Percentiles rank a stretch among this genome's conserved stretches.
Conservation (phyloP, 768 basidiomycete genomes). For the Cystobasidium ongulense region DNA sequence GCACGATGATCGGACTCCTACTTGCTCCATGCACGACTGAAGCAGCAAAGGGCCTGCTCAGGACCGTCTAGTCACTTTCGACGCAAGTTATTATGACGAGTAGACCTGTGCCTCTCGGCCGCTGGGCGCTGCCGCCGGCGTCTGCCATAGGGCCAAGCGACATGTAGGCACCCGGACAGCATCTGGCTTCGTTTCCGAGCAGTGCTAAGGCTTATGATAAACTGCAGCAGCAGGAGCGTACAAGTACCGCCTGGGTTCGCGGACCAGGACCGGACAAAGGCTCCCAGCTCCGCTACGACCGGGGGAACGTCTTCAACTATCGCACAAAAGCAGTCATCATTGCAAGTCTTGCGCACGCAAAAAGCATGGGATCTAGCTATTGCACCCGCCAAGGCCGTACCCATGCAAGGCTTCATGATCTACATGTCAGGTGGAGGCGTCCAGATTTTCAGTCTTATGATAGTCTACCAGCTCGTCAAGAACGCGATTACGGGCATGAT, state of each 20-base stretch:
- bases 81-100: no score
- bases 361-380: conserved; percentile 40
- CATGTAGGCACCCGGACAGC: neutral
- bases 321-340: conserved; percentile 20
- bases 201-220: neutral
- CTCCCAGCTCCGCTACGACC: neutral
- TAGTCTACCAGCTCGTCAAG: conserved; percentile 40
- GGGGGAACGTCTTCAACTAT: neutral
- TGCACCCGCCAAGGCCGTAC: conserved; percentile 40
- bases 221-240: neutral
- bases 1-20: neutral
- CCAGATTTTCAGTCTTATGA: conserved; percentile 43
- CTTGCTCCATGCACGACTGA: neutral
- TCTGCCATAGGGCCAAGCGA: neutral
- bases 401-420: conserved; percentile 44
- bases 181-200: no score
- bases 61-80: no score
- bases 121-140: neutral
- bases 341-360: conserved; percentile 33
- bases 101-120: neutral
- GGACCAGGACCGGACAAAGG: neutral
- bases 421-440: conserved; percentile 42
- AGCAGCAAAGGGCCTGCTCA: no score
- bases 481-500: conserved; percentile 36
- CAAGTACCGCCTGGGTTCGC: neutral